Evolutionary conservation across 805 yeast genomes (phyloP).

Genomic region (Wickerhamiella vanderwaltii): DNA sequence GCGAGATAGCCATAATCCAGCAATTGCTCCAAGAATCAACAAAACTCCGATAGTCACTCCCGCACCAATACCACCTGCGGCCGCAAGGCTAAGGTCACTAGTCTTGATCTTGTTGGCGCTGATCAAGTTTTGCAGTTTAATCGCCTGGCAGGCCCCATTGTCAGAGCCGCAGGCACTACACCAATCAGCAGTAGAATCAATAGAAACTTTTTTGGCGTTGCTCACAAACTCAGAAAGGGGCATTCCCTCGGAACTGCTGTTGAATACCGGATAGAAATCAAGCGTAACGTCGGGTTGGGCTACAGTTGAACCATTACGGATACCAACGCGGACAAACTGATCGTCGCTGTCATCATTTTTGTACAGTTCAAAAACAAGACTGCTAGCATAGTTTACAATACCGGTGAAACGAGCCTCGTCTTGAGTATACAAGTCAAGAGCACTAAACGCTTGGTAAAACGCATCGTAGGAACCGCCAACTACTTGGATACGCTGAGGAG

Average conservation of each 20-base stretch:
- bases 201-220: constrained; percentile 23
- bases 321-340: constrained; percentile 34
- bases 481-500: constrained; percentile 32
- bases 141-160: no score
- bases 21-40: constrained; percentile 27
- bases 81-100: constrained; percentile 27
- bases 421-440: constrained; percentile 28
- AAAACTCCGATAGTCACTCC: constrained; percentile 36
- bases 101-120: no score
- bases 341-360: constrained; percentile 18
- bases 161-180: constrained; percentile 29
- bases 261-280: constrained; percentile 32
- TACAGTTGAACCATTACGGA: constrained; percentile 34
- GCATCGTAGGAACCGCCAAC: constrained; percentile 37
- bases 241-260: constrained; percentile 25
- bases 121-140: neutral
- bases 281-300: constrained; percentile 26
- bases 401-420: constrained; percentile 33
- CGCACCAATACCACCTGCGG: constrained; percentile 42
- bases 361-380: constrained; percentile 35
- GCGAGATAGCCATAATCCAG: no score
- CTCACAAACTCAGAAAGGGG: constrained; percentile 30
- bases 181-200: constrained; percentile 29
- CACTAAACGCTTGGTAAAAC: constrained; percentile 33
- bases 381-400: constrained; percentile 37